Conservation (phyloP, 129 eudicot species). For the Helianthus annuus region DNA sequence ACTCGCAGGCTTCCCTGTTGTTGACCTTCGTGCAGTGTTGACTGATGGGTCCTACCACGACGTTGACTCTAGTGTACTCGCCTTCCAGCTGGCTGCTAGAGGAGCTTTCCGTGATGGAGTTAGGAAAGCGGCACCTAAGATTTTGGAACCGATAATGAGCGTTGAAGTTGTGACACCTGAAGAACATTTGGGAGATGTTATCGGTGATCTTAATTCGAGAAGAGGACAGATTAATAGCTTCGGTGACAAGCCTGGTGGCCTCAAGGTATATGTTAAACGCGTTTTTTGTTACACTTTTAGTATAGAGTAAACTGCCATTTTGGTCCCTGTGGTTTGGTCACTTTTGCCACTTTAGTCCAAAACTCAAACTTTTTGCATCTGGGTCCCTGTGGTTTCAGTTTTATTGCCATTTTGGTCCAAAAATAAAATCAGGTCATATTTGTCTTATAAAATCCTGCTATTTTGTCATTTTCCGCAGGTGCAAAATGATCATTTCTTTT, state of each 20-base stretch:
- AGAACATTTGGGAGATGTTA: conserved; percentile 98
- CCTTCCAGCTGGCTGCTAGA: conserved; percentile 95
- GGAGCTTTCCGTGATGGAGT: conserved; percentile 89
- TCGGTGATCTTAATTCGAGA: conserved; percentile 94
- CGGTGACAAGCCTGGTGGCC: conserved; percentile 97
- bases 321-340: no score
- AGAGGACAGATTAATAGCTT: conserved; percentile 96
- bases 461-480: no score
- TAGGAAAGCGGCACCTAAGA: conserved; percentile 78
- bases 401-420: no score
- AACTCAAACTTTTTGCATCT: no score
- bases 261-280: conserved; percentile 69
- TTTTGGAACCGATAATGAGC: conserved; percentile 91
- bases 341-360: no score
- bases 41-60: conserved; percentile 93
- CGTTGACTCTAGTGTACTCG: conserved; percentile 92
- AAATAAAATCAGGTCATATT: no score
- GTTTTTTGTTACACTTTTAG: not conserved
- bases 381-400: no score
- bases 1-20: conserved; percentile 92
- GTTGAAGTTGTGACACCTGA: conserved; percentile 98
- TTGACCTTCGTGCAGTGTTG: conserved; percentile 85
- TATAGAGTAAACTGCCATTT: no score
- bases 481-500: no score
- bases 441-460: no score